phyloP scores from a whole-genome alignment of 345 rosid species.

The Lumnitzera littorea region DNA sequence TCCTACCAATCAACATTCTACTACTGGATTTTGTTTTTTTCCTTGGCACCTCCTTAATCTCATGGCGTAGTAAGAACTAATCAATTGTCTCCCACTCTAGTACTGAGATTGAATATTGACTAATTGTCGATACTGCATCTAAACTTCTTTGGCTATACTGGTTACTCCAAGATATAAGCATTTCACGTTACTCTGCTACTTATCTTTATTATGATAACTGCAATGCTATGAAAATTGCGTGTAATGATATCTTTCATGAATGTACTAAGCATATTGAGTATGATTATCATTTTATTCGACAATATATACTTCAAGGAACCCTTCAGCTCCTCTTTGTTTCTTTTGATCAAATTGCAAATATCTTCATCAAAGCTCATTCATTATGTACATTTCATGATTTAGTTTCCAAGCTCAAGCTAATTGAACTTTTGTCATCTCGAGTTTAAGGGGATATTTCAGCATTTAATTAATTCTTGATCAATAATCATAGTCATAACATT shows the following conservation, averaged over 20 bases:
- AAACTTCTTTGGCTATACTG: not conserved
- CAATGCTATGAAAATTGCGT: not conserved
- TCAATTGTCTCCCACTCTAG: not conserved
- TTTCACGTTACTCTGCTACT: not conserved
- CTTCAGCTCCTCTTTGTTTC: no score
- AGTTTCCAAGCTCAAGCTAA: no score
- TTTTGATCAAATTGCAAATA: no score
- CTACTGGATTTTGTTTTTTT: no score
- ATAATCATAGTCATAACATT: no score
- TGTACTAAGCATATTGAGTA: slow-evolving; percentile 3
- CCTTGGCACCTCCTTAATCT: not conserved
- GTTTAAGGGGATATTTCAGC: no score
- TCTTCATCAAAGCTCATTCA: no score
- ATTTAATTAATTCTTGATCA: no score
- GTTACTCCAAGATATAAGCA: not conserved
- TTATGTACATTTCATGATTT: no score
- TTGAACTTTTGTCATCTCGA: no score
- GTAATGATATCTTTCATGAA: slow-evolving; percentile 2
- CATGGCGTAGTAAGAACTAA: slow-evolving; percentile 1
- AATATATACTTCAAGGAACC: not conserved
- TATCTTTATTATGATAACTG: not conserved
- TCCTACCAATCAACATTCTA: no score
- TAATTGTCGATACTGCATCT: not conserved
- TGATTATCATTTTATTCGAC: not conserved
- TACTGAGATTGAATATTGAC: not conserved